These are phyloP conservation scores for Halophytophthora batemanensis DNA, from an alignment of 352 stramenopile genomes.

Conservation along the genomic window DNA sequence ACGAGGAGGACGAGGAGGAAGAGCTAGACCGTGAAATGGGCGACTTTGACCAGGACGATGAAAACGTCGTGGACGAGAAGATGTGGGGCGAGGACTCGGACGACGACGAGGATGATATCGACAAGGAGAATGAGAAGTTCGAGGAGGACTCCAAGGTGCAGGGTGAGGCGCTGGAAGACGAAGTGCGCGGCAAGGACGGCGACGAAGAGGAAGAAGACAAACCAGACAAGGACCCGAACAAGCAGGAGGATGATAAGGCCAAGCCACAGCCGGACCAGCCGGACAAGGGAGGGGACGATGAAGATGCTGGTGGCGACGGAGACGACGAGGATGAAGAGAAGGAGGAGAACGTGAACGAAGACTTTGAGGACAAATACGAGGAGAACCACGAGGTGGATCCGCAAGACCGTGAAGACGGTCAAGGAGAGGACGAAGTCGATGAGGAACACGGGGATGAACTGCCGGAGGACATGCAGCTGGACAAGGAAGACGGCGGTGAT, in stretches of 20 bases:
- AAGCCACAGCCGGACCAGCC: too few species aligned
- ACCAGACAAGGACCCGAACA: conserved; percentile 39
- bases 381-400: conserved; percentile 68
- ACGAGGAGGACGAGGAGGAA: conserved; percentile 88
- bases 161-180: conserved; percentile 78
- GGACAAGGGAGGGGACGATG: conserved; percentile 40
- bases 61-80: conserved; percentile 99
- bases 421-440: conserved; percentile 49
- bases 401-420: conserved; percentile 47
- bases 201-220: conserved; percentile 81
- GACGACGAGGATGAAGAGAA: conserved; percentile 47
- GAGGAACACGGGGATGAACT: conserved; percentile 76
- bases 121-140: conserved; percentile 96
- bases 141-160: conserved; percentile 85
- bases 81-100: conserved; percentile 96
- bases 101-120: conserved; percentile 91
- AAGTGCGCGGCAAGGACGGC: conserved; percentile 88
- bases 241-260: conserved; percentile 45
- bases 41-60: conserved; percentile 93
- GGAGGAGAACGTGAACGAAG: conserved; percentile 90
- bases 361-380: conserved; percentile 87
- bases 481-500: conserved; percentile 48
- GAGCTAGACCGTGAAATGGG: conserved; percentile 99
- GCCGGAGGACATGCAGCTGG: conserved; percentile 85
- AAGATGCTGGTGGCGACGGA: conserved; percentile 36